phyloP scores from a whole-genome alignment of 2,329 filamentous ascomycete genomes.

The Neoarthrinium moseri region DNA sequence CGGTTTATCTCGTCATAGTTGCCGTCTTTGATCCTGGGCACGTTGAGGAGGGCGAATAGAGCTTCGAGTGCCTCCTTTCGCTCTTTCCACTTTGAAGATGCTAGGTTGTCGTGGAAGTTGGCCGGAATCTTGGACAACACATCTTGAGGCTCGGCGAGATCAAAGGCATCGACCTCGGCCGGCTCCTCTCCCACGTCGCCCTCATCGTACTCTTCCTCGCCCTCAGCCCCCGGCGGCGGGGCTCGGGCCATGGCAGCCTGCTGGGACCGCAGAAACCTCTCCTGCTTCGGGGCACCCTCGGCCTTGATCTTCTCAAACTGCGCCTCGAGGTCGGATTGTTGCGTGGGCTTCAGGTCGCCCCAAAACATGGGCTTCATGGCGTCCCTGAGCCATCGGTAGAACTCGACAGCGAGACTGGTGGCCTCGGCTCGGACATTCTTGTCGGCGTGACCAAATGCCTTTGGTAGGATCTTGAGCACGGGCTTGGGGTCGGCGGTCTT shows the following conservation, averaged over 20 bases:
- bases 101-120: slow-evolving; percentile 79
- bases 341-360: slow-evolving; percentile 90
- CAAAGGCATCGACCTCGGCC: slow-evolving; percentile 75
- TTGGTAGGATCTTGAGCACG: slow-evolving; percentile 82
- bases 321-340: slow-evolving; percentile 90
- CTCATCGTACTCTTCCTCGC: slow-evolving; percentile 55
- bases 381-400: slow-evolving; percentile 95
- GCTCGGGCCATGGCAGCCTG: slow-evolving; percentile 79
- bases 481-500: slow-evolving; percentile 93
- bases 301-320: slow-evolving; percentile 92
- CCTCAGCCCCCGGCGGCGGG: slow-evolving; percentile 58
- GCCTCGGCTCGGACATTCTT: slow-evolving; percentile 97
- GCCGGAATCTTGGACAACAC: slow-evolving; percentile 77
- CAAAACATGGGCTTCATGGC: slow-evolving; percentile 99
- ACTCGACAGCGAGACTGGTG: slow-evolving; percentile 85
- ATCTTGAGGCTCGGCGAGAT: slow-evolving; percentile 84
- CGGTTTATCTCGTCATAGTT: slow-evolving; percentile 83
- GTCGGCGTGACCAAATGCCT: slow-evolving; percentile 92
- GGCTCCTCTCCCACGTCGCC: slow-evolving; percentile 60
- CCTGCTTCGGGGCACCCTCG: slow-evolving; percentile 84
- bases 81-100: slow-evolving; percentile 97
- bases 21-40: slow-evolving; percentile 88
- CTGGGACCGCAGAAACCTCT: slow-evolving; percentile 83
- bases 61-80: slow-evolving; percentile 91
- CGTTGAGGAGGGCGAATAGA: slow-evolving; percentile 72